Base-by-base conservation (phyloP, 495 filamentous ascomycete species). In the Talaromyces trachyspermus region DNA sequence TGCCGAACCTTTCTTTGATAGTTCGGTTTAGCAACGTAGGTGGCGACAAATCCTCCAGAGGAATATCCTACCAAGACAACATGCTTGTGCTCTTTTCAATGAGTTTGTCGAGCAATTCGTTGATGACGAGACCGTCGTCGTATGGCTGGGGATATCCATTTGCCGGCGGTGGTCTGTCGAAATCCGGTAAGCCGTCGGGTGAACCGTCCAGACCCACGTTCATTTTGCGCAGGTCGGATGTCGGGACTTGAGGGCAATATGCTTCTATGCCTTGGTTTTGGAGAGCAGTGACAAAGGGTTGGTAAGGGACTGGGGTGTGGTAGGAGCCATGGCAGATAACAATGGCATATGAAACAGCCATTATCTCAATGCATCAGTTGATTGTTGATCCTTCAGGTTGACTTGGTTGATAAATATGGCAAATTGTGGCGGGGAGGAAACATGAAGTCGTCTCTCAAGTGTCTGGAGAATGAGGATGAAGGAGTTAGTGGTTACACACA, bases 321-420 rank as follows among this genome's bases (percentile, higher is more conserved):
- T 58, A 65, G 27, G 49, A 54, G 29, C 60, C 60, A 54, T 56
- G 57, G 47, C 54, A 57, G 20, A 59, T 46, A 32, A 59, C 51
- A 6, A 56, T 51, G 18, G 17, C 22, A 23, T 18, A 40, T 40
- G 19, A 6, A 30, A 12, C 27, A 30, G 27, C 12, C 27, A 30
- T 30, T 12, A 12, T 30, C 27, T 30, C n/a, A n/a, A n/a, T n/a
- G n/a, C n/a, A n/a, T n/a, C n/a, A n/a, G n/a, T n/a, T n/a, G n/a
- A n/a, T n/a, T n/a, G n/a, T n/a, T n/a, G n/a, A n/a, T n/a, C n/a
- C n/a, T n/a, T n/a, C n/a, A n/a, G n/a, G n/a, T n/a, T n/a, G n/a
- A n/a, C n/a, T n/a, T n/a, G n/a, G n/a, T n/a, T n/a, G n/a, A n/a
- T n/a, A n/a, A n/a, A n/a, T n/a, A n/a, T n/a, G n/a, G n/a, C n/a